A percentile compares a stretch with the other conserved stretches of the same genome.
Conservation (phyloP, 140 eudicot genomes). For the Cichorium intybus region DNA sequence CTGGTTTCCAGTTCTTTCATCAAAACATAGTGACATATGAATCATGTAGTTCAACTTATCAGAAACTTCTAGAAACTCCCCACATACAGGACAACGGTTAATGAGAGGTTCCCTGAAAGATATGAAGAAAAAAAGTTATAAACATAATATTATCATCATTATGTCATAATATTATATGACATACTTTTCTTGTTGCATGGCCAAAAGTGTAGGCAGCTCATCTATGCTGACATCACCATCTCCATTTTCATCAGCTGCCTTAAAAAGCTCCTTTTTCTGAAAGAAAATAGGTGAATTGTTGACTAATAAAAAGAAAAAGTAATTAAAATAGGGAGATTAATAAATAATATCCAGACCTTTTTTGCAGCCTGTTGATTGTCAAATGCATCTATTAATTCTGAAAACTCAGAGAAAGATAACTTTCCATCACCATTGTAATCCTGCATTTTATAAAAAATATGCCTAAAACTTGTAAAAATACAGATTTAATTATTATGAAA, state of each 20-base stretch:
- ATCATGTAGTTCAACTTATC: conserved; percentile 68
- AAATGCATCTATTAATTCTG: conserved; percentile 75
- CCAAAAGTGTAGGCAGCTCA: conserved; percentile 87
- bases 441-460: conserved; percentile 41
- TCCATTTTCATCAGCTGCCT: conserved; percentile 82
- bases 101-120: conserved; percentile 80
- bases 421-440: conserved; percentile 78
- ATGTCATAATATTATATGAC: not conserved
- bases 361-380: conserved; percentile 81
- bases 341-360: conserved; percentile 48
- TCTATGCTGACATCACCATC: conserved; percentile 95
- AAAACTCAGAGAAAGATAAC: conserved; percentile 73
- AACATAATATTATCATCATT: not conserved
- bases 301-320: conserved; percentile 4
- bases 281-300: conserved; percentile 18
- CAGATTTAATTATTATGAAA: not conserved
- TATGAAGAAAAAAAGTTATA: conserved; percentile 1
- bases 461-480: not conserved
- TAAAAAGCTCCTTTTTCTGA: conserved; percentile 90
- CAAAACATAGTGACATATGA: conserved; percentile 90
- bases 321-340: conserved; percentile 7
- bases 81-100: conserved; percentile 89
- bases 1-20: conserved; percentile 97
- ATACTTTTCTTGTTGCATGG: conserved; percentile 87
- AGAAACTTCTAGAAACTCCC: conserved; percentile 70